Percentiles rank a stretch among this genome's conserved stretches.
Conservation (phyloP, 805 yeast species). For the Hanseniaspora clermontiae region DNA sequence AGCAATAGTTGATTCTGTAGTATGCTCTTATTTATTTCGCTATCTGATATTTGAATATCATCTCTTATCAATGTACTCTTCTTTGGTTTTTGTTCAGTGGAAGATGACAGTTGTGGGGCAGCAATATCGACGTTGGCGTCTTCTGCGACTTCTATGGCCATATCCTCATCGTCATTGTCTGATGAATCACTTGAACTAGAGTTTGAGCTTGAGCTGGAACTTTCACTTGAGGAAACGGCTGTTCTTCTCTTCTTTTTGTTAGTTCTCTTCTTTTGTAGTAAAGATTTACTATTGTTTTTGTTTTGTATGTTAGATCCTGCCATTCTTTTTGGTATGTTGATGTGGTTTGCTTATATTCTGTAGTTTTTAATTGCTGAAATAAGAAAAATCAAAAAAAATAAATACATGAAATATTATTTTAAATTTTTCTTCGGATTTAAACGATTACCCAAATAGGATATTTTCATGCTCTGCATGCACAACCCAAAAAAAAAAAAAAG, state of each 20-base stretch:
- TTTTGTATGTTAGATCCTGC: conserved; percentile 4
- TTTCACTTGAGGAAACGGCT: conserved; percentile 42
- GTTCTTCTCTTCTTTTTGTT: conserved; percentile 75
- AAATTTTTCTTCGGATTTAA: not conserved
- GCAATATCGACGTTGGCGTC: conserved; percentile 11
- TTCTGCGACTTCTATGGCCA: not conserved
- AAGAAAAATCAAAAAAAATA: not conserved
- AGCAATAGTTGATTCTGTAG: conserved; percentile 3
- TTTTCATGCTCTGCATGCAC: not conserved
- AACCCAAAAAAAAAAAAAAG: not conserved
- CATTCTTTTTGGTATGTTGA: not conserved
- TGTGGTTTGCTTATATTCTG: not conserved
- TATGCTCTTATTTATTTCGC: conserved; percentile 19
- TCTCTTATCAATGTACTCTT: conserved; percentile 15
- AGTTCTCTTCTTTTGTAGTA: conserved; percentile 28
- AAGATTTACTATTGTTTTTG: conserved; percentile 19
- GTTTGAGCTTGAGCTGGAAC: conserved; percentile 20
- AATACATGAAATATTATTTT: no score
- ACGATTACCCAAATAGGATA: not conserved
- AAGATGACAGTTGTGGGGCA: not conserved
- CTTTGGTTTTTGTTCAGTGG: not conserved
- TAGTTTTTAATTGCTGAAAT: not conserved
- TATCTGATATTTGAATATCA: conserved; percentile 26
- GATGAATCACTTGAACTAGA: conserved; percentile 28
- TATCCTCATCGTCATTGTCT: conserved; percentile 10